Conservation (phyloP, 257 asterid species). For the Solanum appendiculatum region DNA sequence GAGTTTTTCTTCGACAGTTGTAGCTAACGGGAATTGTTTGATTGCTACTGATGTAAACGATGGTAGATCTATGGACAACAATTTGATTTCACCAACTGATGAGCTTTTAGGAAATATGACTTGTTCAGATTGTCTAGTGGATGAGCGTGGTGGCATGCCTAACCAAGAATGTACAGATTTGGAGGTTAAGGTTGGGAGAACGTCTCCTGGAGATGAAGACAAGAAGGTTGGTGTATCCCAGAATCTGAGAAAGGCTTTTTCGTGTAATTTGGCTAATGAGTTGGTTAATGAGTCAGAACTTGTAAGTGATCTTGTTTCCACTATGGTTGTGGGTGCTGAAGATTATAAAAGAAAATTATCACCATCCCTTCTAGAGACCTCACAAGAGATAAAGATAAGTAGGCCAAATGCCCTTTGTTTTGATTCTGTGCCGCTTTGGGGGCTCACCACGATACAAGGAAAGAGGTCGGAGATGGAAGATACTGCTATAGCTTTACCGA, state of each 20-base stretch:
- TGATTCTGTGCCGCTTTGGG: slow-evolving; percentile 64
- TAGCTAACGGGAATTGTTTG: slow-evolving; percentile 15
- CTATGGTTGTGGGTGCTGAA: slow-evolving; percentile 11
- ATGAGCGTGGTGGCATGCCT: slow-evolving; percentile 8
- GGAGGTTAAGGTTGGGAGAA: slow-evolving; percentile 9
- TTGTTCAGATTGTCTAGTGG: slow-evolving; percentile 9
- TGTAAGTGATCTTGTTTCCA: slow-evolving; percentile 19
- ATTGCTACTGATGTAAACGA: slow-evolving; percentile 6
- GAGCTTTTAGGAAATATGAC: neutral
- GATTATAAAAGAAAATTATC: slow-evolving; percentile 31
- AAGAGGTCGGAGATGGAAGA: slow-evolving; percentile 90
- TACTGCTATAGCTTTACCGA: slow-evolving; percentile 48
- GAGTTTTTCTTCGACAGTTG: slow-evolving; percentile 2
- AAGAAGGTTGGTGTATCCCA: slow-evolving; percentile 13
- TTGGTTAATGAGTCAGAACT: slow-evolving; percentile 20
- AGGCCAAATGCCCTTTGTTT: slow-evolving; percentile 18
- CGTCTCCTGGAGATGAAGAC: slow-evolving; percentile 2
- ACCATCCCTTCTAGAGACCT: slow-evolving; percentile 29
- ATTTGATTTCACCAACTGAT: neutral
- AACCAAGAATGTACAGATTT: slow-evolving; percentile 15
- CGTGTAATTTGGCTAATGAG: slow-evolving; percentile 17
- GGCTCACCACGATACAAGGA: slow-evolving; percentile 53
- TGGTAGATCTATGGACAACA: slow-evolving; percentile 9
- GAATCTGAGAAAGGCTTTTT: slow-evolving; percentile 18
- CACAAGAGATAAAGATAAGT: slow-evolving; percentile 29